Percentiles rank a stretch among this genome's conserved stretches.
These are phyloP conservation scores for Biscutella auriculata DNA, from an alignment of 441 rosid species.

Conservation along the genomic window DNA sequence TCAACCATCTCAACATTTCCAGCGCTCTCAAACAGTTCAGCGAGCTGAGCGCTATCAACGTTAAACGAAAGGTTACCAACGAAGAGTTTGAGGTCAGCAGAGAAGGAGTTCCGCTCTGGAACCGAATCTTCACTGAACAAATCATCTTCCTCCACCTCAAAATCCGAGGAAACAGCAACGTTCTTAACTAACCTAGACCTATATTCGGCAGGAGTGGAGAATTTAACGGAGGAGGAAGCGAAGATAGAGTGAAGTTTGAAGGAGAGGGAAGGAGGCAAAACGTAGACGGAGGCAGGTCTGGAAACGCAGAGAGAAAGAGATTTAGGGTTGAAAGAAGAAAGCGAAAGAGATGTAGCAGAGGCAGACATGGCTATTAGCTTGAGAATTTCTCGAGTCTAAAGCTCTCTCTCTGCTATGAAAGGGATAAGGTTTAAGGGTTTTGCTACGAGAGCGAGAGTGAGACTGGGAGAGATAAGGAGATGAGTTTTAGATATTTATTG, in stretches of 20 bases:
- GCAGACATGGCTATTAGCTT: constrained; percentile 46
- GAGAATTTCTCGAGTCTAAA: background rate
- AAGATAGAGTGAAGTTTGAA: constrained; percentile 24
- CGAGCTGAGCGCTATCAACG: constrained; percentile 85
- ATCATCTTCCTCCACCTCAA: constrained; percentile 58
- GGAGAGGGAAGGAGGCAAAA: constrained; percentile 29
- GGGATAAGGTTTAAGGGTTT: constrained; percentile 29
- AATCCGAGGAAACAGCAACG: constrained; percentile 59
- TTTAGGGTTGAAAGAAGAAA: constrained; percentile 38
- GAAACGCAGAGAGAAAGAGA: constrained; percentile 29
- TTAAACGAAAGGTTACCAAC: constrained; percentile 89
- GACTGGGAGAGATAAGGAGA: background rate
- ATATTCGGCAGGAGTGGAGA: background rate
- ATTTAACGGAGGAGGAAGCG: constrained; percentile 22
- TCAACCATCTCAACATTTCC: constrained; percentile 94
- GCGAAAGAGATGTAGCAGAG: constrained; percentile 55
- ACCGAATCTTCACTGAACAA: constrained; percentile 30
- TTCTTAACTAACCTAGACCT: constrained; percentile 37
- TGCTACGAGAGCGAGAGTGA: constrained; percentile 11
- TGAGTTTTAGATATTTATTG: constrained; percentile 15
- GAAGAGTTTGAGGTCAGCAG: constrained; percentile 68
- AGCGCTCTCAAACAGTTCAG: constrained; percentile 59
- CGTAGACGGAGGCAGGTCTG: constrained; percentile 28
- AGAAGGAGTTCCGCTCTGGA: constrained; percentile 36
- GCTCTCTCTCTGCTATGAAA: background rate